Evolutionary conservation across 176 grass and related monocot species (phyloP), one percentile per base, ranked within the genome.

Genomic region (Triticum urartu): DNA sequence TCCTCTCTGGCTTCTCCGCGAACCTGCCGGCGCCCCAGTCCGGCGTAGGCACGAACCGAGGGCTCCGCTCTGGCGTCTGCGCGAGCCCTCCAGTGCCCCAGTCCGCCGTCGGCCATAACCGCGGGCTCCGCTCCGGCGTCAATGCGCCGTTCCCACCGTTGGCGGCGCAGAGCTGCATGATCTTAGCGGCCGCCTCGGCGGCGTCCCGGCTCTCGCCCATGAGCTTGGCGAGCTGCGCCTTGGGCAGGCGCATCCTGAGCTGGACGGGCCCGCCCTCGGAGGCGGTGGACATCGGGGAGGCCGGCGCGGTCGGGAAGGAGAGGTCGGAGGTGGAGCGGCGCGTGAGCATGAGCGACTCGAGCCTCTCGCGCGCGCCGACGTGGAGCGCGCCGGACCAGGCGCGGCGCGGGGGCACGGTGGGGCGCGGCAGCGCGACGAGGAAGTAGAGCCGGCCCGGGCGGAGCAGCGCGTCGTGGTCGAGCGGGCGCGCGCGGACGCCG

Each of bases 251-350:
- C 95, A 97, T 92, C 74, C 73, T 59, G 80, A 98, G 66, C 26
- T 88, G 84, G 12, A 94, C 64, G 0, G 84, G 86, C 21, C 87
- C 91, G 3, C 90, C 89, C 21, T 87, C 85, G 21, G 90, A 87
- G 9, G 85, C 71, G 3, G 75, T 28, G 45, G 79, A 84, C 22
- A 79, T 59, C 72, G 88, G 90, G 2, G 88, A 84, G 1, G 78
- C 12, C 15, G 85, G 83, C 13, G 86, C 91, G 25, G 86, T 65
- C 10, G 88, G 82, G 48, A 95, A 71, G 69, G 85, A 85, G 34
- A 97, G 79, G 63, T 95, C 95, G 5, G 95, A 98, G 77, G 93
- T 93, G 88, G 95, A 90, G 1, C 95, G 93, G 54, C 95, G 91
- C 8, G 93, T 86, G 86, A 98, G 91, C 95, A 90, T 95, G 54